Percentiles rank a stretch among this genome's conserved stretches.
phyloP scores from a whole-genome alignment of 2,329 filamentous ascomycete genomes.

The Botryosphaeria agaves region DNA sequence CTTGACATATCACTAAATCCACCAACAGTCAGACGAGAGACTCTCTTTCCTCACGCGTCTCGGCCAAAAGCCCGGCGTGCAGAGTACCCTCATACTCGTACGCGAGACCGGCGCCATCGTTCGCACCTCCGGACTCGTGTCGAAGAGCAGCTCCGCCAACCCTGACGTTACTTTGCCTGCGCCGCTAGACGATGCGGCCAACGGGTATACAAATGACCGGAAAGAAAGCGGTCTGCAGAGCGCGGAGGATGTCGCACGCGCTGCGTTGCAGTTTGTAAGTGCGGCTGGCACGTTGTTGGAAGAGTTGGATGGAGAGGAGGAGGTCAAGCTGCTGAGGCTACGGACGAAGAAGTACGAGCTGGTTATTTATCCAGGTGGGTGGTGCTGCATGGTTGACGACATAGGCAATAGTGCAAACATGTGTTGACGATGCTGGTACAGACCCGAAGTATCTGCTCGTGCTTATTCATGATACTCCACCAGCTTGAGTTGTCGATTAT shows the following conservation, averaged over 20 bases:
- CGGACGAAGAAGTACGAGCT: slow-evolving; percentile 76
- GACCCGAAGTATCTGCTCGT: slow-evolving; percentile 64
- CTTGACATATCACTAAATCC: too few species aligned
- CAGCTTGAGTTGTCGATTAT: slow-evolving; percentile 29
- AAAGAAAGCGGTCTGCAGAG: slow-evolving; percentile 34
- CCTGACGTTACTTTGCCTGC: slow-evolving; percentile 20
- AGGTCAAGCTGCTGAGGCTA: slow-evolving; percentile 56
- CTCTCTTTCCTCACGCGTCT: slow-evolving; percentile 50
- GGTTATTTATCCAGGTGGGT: slow-evolving; percentile 53
- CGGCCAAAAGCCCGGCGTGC: slow-evolving; percentile 62
- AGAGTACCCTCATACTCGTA: slow-evolving; percentile 60
- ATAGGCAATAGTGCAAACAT: slow-evolving; percentile 4
- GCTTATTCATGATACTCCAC: slow-evolving; percentile 66
- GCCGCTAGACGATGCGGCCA: slow-evolving; percentile 13
- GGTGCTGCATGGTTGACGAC: background rate
- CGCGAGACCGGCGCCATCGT: slow-evolving; percentile 55
- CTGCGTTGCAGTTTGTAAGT: slow-evolving; percentile 63
- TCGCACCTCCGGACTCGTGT: slow-evolving; percentile 53
- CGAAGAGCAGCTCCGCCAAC: slow-evolving; percentile 35
- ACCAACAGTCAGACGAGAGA: slow-evolving; percentile 16
- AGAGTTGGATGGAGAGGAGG: slow-evolving; percentile 58
- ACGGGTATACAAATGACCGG: slow-evolving; percentile 12
- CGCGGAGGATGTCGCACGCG: slow-evolving; percentile 54
- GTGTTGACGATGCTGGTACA: slow-evolving; percentile 5
- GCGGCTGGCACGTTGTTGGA: slow-evolving; percentile 52